Percentiles rank a stretch among this genome's conserved stretches.
Evolutionary conservation across 495 filamentous ascomycete genomes (phyloP).

Genomic region (Tuber magnatum): DNA sequence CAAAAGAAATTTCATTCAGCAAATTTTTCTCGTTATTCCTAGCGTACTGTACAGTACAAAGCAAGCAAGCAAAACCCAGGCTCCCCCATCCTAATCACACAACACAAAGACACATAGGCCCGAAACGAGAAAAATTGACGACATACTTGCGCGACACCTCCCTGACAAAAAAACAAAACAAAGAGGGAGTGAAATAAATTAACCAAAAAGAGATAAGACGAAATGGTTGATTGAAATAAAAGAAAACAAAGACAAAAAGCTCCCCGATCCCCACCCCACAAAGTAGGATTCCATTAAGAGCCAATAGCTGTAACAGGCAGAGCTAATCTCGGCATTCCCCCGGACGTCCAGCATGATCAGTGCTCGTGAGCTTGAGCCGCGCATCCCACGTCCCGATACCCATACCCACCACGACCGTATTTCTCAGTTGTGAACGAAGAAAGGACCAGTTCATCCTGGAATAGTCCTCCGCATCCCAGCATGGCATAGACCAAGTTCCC

Average conservation of each 20-base stretch:
- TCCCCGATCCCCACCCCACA: slow-evolving; percentile 30
- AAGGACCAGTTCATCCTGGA: slow-evolving; percentile 18
- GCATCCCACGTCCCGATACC: slow-evolving; percentile 17
- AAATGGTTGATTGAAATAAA: slow-evolving; percentile 4
- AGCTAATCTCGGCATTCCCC: not conserved
- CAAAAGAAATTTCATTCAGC: not conserved
- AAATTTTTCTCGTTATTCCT: not conserved
- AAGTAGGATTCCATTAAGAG: slow-evolving; percentile 5
- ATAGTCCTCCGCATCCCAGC: slow-evolving; percentile 15
- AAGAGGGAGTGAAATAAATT: not conserved
- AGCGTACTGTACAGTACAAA: not conserved
- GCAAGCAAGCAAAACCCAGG: not conserved
- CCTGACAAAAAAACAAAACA: not conserved
- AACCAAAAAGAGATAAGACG: not conserved
- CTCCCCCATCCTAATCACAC: not conserved
- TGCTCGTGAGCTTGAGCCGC: slow-evolving; percentile 16
- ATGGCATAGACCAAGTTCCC: slow-evolving; percentile 21
- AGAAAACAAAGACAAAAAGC: slow-evolving; percentile 20
- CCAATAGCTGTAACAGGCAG: no score
- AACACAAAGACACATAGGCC: slow-evolving; percentile 11
- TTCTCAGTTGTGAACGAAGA: slow-evolving; percentile 17
- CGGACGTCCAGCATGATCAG: slow-evolving; percentile 12
- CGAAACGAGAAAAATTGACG: slow-evolving; percentile 16
- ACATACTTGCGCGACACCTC: slow-evolving; percentile 25
- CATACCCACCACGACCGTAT: slow-evolving; percentile 15